phyloP scores from a whole-genome alignment of 139 green algal species.

The Coccomyxa sp. region DNA sequence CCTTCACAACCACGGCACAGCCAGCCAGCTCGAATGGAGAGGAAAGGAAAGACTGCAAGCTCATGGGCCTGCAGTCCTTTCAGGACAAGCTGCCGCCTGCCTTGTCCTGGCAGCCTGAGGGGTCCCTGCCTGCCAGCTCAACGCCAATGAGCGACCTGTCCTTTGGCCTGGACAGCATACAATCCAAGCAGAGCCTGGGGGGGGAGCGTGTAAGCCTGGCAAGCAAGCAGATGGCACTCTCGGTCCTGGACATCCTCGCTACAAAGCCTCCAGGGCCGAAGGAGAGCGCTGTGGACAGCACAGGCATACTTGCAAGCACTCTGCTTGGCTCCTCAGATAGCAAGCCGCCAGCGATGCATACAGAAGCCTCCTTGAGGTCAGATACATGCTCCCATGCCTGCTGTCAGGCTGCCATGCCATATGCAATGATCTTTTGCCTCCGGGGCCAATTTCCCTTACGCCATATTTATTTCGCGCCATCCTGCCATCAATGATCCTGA shows the following conservation, averaged over 20 bases:
- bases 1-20: neutral
- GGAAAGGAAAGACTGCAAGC: neutral
- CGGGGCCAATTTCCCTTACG: too few relatives aligned
- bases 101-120: neutral
- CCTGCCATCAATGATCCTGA: too few relatives aligned
- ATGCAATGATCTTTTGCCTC: too few relatives aligned
- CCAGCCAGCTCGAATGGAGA: neutral
- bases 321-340: too few relatives aligned
- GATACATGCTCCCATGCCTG: too few relatives aligned
- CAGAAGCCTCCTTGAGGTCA: too few relatives aligned
- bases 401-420: too few relatives aligned
- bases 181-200: neutral
- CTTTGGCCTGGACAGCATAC: neutral
- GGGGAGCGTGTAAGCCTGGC: neutral
- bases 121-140: neutral
- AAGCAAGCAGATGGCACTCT: neutral
- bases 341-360: too few relatives aligned
- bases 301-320: too few relatives aligned
- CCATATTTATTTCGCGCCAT: too few relatives aligned
- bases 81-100: neutral
- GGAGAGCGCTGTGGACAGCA: too few relatives aligned
- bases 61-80: neutral
- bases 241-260: neutral
- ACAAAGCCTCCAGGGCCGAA: neutral
- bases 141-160: neutral